Conservation (phyloP, 306 rosid genomes). For the Prunus kanzakura region DNA sequence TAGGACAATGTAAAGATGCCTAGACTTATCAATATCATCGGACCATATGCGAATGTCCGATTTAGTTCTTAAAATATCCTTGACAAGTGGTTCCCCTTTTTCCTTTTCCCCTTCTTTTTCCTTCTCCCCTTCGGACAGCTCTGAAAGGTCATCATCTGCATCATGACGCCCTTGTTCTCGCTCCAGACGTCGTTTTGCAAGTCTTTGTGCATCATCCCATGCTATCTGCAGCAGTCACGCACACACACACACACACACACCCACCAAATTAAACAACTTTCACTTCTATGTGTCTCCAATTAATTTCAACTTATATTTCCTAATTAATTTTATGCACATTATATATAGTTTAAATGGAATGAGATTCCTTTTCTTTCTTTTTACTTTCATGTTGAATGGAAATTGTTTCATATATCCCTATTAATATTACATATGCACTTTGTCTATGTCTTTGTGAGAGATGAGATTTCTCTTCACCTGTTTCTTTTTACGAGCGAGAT, state of each 20-base stretch:
- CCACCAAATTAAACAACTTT: neutral
- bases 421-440: too few species aligned
- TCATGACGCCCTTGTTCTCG: slow-evolving; percentile 67
- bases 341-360: neutral
- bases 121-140: slow-evolving; percentile 76
- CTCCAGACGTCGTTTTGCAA: slow-evolving; percentile 43
- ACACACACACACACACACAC: neutral
- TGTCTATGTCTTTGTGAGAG: too few species aligned
- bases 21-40: slow-evolving; percentile 40
- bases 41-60: slow-evolving; percentile 56
- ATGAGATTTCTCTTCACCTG: slow-evolving; percentile 26
- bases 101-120: slow-evolving; percentile 52
- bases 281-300: too few species aligned
- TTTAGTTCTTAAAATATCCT: slow-evolving; percentile 44
- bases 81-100: slow-evolving; percentile 17
- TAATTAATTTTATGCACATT: too few species aligned
- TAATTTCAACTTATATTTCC: too few species aligned
- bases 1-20: slow-evolving; percentile 63
- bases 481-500: slow-evolving; percentile 75
- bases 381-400: neutral
- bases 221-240: slow-evolving; percentile 42
- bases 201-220: slow-evolving; percentile 60
- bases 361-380: neutral
- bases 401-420: too few species aligned
- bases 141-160: slow-evolving; percentile 70